Base-by-base conservation (phyloP, 2,329 filamentous ascomycete species). In the Trichoderma hamatum region DNA sequence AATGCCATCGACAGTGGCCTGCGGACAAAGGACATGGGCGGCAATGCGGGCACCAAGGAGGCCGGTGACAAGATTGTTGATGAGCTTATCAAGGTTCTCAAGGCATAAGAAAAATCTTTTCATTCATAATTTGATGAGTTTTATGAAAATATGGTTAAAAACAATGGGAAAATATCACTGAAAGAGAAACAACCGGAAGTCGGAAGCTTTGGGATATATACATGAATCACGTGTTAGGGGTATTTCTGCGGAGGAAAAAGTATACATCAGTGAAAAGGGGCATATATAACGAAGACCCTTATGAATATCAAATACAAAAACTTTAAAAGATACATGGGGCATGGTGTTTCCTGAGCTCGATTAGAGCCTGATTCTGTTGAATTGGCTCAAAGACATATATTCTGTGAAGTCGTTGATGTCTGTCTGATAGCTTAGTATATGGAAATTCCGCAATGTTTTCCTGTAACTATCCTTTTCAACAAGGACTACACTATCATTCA, bases 21-120 rank as follows among this genome's bases (percentile, higher is more conserved):
- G 59, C 85, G 89, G 72, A 97, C 95, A 19, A 90, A 88, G 78
- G 95, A 98, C 78, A 92, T 98, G 73, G 93, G 93, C 59, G 95
- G 96, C 69, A 87, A 81, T 66, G 85, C 89, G 13, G 88, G 85
- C 72, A 98, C 95, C 5, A 70, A 71, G 68, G 89, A 96, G 76
- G 91, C 81, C 46, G 93, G 94, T 70, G 92, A 97, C 80, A 92
- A 92, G 1, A 85, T 97, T 72, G 89, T 90, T 26, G 73, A 73
- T 59, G 90, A 97, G 84, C 82, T 97, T 69, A 85, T 87, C 79
- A 88, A 88, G 79, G 81, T 94, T 62, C 84, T 96, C 74, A 84
- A 86, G 80, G 79, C 71, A 21, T 76, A 73, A 69, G 36, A 5
- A 39, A 34, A 11, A 32, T 32, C 30, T 32, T n/a, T n/a, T n/a